A percentile compares a stretch with the other conserved stretches of the same genome.
These are phyloP conservation scores for Lasiodiplodia sp. DNA, from an alignment of 2,329 filamentous ascomycete genomes.

Conservation along the genomic window DNA sequence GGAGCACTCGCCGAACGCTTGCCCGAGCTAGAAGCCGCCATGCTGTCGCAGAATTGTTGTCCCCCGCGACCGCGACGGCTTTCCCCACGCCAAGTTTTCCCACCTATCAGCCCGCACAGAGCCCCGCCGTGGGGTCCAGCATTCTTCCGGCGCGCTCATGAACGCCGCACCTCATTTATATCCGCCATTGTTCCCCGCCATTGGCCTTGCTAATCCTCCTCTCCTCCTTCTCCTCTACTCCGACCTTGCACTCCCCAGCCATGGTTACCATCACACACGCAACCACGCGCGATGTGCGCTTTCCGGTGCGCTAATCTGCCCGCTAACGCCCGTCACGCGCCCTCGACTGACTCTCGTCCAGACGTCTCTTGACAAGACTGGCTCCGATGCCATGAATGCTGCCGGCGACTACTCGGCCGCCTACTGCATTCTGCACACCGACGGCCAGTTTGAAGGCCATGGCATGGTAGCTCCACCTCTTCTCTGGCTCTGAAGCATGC, in stretches of 20 bases:
- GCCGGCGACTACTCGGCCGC: constrained; percentile 91
- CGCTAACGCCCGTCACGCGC: neutral
- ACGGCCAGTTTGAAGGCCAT: constrained; percentile 74
- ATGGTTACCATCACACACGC: constrained; percentile 57
- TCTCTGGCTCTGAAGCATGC: neutral
- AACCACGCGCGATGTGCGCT: constrained; percentile 58
- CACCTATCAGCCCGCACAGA: constrained; percentile 26
- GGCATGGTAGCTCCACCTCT: constrained; percentile 68
- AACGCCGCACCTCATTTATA: constrained; percentile 18
- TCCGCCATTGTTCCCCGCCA: constrained; percentile 8
- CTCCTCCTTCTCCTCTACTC: neutral
- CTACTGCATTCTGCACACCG: constrained; percentile 90
- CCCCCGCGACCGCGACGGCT: neutral
- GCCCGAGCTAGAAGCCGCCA: constrained; percentile 10
- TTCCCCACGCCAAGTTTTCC: constrained; percentile 28
- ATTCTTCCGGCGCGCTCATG: constrained; percentile 18
- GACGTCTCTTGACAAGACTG: constrained; percentile 96
- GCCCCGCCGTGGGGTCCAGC: constrained; percentile 29
- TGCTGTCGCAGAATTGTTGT: neutral
- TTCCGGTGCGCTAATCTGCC: constrained; percentile 49
- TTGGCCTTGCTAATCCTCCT: neutral
- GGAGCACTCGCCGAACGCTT: constrained; percentile 15
- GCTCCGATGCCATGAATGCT: constrained; percentile 95
- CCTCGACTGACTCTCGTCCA: constrained; percentile 36
- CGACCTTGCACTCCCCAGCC: constrained; percentile 17